Evolutionary conservation across 2,329 filamentous ascomycete species (phyloP), one percentile per base, ranked within the genome.

Genomic region (Ophiosphaerella herpotricha): DNA sequence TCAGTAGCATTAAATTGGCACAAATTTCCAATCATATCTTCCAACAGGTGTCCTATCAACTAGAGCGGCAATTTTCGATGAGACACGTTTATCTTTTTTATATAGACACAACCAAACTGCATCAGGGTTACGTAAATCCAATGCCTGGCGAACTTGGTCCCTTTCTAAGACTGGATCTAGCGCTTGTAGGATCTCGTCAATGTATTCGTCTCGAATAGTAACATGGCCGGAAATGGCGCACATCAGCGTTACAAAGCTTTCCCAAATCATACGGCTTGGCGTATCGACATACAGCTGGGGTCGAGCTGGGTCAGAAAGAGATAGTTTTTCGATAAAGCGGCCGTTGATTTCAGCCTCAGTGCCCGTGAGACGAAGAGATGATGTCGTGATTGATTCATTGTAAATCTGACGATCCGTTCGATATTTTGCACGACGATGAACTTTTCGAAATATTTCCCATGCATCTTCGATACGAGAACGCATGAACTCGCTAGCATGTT

Each of bases 401-500:
- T 26, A 36, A 16, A 23, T n/a, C 29, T 43, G 46, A 4, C 50
- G 39, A 9, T 36, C 48, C n/a, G 23, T 7, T 14, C 52, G 47
- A 9, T 55, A 50, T 7, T 52, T 55, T 0, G 57, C 63, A 5
- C 63, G 57, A 14, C 49, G 50, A 42, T 73, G 63, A 0, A 78
- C 39, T 23, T 49, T 58, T 48, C 59, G 74, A 21, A 84, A 74
- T 13, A 80, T 76, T 44, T 73, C 75, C 87, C 89, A 97, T 50
- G 91, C 86, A 4, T 83, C 84, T 67, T 88, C 85, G 54, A 97
- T 83, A 6, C 94, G 80, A 0, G 84, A 85, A 31, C 82, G 79
- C 74, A 97, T 84, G 67, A 99, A 99, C 53, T 91, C 86, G 0
- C 91, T 90, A 0, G 90, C 90, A 39, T 83, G 78, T 48, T 78